These are phyloP conservation scores for Trichosporon asahii DNA, from an alignment of 1,284 basidiomycete genomes.

Conservation along the genomic window DNA sequence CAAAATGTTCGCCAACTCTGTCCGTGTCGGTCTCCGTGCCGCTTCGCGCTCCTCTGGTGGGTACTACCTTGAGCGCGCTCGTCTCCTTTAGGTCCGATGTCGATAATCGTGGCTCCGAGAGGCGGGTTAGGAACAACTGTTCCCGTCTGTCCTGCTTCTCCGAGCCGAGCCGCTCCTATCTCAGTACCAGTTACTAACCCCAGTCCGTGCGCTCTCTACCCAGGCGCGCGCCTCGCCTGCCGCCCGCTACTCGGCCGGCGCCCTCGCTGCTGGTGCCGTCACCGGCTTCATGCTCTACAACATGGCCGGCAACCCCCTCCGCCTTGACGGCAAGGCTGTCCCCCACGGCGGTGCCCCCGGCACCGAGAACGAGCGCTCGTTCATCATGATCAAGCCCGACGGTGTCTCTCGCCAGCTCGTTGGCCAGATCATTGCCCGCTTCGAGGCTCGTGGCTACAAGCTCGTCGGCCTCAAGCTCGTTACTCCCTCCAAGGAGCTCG, in stretches of 20 bases:
- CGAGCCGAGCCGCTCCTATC: neutral
- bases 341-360: conserved; percentile 54
- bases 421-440: conserved; percentile 47
- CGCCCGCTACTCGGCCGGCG: conserved; percentile 29
- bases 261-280: conserved; percentile 34
- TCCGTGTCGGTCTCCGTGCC: conserved; percentile 45
- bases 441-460: conserved; percentile 50
- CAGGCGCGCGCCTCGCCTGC: conserved; percentile 30
- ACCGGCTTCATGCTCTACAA: conserved; percentile 37
- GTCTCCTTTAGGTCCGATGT: no score
- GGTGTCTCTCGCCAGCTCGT: conserved; percentile 48
- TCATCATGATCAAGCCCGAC: conserved; percentile 54
- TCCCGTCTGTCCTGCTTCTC: no score
- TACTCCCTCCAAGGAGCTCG: conserved; percentile 43
- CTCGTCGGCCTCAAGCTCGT: conserved; percentile 50
- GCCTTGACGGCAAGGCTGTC: conserved; percentile 50
- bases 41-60: conserved; percentile 46
- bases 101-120: no score
- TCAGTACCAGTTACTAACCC: neutral
- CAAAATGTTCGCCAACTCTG: conserved; percentile 43
- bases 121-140: no score
- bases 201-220: conserved; percentile 44
- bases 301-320: conserved; percentile 29
- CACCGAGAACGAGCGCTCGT: conserved; percentile 52
- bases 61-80: conserved; percentile 16